Conservation (phyloP, 2,329 filamentous ascomycete species). For the Colletotrichum sp. region DNA sequence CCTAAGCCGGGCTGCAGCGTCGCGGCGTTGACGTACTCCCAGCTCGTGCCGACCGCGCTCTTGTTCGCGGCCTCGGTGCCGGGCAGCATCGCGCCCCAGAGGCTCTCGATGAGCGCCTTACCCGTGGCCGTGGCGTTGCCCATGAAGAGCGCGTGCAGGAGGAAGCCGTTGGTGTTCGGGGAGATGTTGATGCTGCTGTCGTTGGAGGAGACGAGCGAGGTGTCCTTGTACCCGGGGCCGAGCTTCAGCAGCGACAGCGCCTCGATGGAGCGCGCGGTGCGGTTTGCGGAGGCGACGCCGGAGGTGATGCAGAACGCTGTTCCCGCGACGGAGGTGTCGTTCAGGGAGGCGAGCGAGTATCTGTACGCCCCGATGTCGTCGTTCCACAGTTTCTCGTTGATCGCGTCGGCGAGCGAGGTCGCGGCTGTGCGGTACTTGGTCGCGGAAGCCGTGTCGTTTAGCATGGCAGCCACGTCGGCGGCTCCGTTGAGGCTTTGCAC, state of each 20-base stretch:
- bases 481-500: slow-evolving; percentile 17
- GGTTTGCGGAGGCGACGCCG: slow-evolving; percentile 14
- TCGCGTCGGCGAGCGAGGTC: slow-evolving; percentile 13
- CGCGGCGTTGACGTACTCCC: slow-evolving; percentile 48
- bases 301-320: slow-evolving; percentile 26
- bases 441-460: slow-evolving; percentile 28
- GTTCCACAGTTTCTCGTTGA: slow-evolving; percentile 26
- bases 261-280: slow-evolving; percentile 6
- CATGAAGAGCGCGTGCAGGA: slow-evolving; percentile 40
- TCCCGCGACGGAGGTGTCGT: slow-evolving; percentile 16
- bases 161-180: slow-evolving; percentile 51
- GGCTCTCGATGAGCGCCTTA: slow-evolving; percentile 35
- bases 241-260: slow-evolving; percentile 15
- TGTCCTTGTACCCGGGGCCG: slow-evolving; percentile 24
- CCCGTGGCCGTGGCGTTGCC: slow-evolving; percentile 28
- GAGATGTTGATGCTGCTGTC: slow-evolving; percentile 42
- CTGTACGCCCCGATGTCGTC: slow-evolving; percentile 19
- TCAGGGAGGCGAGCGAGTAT: background rate
- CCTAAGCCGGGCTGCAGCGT: slow-evolving; percentile 41
- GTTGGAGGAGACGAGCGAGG: slow-evolving; percentile 6
- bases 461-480: slow-evolving; percentile 11
- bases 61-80: slow-evolving; percentile 12
- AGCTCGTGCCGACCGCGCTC: slow-evolving; percentile 43
- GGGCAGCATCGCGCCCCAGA: slow-evolving; percentile 47
- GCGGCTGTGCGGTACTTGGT: slow-evolving; percentile 17